Base-by-base conservation (phyloP, 305 asterid genomes). In the Solanum hybrid region DNA sequence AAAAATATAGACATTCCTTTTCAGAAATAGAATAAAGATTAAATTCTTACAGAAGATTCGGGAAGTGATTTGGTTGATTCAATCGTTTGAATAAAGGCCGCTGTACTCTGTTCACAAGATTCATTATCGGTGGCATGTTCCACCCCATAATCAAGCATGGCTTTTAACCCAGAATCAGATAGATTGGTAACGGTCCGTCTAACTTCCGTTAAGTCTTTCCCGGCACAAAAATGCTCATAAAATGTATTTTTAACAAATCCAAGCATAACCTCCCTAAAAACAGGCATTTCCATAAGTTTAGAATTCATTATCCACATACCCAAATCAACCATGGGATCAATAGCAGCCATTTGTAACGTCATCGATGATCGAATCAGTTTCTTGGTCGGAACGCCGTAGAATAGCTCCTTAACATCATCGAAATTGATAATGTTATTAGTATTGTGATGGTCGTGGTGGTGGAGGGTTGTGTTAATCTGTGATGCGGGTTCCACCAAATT, bases 101-200 rank as follows among this genome's bases (percentile, higher is more conserved):
- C 57, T 88, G 91, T 36, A 89, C 94, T 96, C 37, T 85, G 89
- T 51, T 96, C 98, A 80, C 99, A 95, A 1, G 96, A 92, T 11
- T 90, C 89, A 61, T 93, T 93, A 31, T 95, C 96, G 9, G 51
- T 57, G 1, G 98, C 97, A 90, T 94, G 97, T 87, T 97, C 99
- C 90, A 94, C 90, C 4, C 98, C 99, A 64, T 96, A 97, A 93
- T 97, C 97, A 87, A 97, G 90, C 98, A 97, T 97, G 82, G 97
- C 95, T 82, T 92, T 91, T 8, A 96, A 89, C 14, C 98, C 98
- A 2, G 90, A 82, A 3, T 91, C 93, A 90, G 93, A 91, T 1
- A 97, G 94, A 75, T 90, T 82, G 42, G 29, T 11, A 86, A 93
- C 92, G n/a, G 98, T 94, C 42, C 33, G 61, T 3, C 89, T 90